A percentile compares a stretch with the other conserved stretches of the same genome.
These are phyloP conservation scores for Erythrophleum fordii DNA, from an alignment of 306 rosid species.

Conservation along the genomic window DNA sequence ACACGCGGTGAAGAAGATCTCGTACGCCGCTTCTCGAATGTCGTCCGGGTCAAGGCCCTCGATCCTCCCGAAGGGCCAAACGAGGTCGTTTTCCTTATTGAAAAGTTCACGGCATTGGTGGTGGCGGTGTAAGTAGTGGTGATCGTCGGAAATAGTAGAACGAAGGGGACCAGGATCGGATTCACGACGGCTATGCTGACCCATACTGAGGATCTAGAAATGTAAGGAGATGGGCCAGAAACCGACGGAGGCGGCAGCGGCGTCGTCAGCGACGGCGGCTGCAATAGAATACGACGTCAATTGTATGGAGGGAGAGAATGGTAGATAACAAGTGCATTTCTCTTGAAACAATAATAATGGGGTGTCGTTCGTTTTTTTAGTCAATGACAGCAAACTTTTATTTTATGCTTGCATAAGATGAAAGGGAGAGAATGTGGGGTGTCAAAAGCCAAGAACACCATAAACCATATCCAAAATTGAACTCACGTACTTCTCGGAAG, in stretches of 20 bases:
- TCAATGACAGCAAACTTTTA: slow-evolving; percentile 47
- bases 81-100: slow-evolving; percentile 39
- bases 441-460: slow-evolving; percentile 50
- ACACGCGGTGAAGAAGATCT: slow-evolving; percentile 55
- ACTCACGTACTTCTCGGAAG: slow-evolving; percentile 25
- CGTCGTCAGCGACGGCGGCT: background rate
- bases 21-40: slow-evolving; percentile 47
- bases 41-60: slow-evolving; percentile 19
- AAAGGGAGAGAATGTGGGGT: slow-evolving; percentile 17
- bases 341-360: slow-evolving; percentile 23
- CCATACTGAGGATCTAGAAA: slow-evolving; percentile 53
- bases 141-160: slow-evolving; percentile 34
- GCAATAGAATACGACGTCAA: background rate
- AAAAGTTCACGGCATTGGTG: background rate
- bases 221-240: slow-evolving; percentile 24
- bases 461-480: slow-evolving; percentile 29
- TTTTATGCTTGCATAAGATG: slow-evolving; percentile 31
- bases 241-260: background rate
- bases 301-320: slow-evolving; percentile 45
- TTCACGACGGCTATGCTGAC: slow-evolving; percentile 85
- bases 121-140: slow-evolving; percentile 25
- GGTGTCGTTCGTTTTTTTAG: slow-evolving; percentile 34
- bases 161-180: slow-evolving; percentile 53
- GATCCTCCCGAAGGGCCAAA: slow-evolving; percentile 41
- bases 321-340: slow-evolving; percentile 20